Evolutionary conservation across 495 filamentous ascomycete species (phyloP), one percentile per base, ranked within the genome.

Genomic region (Neurospora sublineolata): DNA sequence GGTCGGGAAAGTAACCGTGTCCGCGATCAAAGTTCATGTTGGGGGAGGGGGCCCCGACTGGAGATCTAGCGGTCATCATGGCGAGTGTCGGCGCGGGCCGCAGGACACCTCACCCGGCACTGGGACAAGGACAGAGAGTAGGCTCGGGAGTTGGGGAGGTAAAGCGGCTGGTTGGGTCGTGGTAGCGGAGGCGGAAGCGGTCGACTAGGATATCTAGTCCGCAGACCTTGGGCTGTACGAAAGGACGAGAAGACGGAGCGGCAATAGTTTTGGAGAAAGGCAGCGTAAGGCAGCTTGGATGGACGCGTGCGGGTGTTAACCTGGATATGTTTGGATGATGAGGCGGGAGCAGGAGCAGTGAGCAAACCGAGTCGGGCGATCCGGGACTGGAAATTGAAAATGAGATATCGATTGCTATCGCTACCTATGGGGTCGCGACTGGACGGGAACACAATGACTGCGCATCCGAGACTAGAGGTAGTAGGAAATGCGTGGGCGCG

Each of bases 1-100:
- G 77, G 23, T 76, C 77, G 33, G 74, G 69, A 20, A 75, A 77
- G 44, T 77, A 75, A 67, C 60, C 71, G 33, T 74, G 37, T 18
- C 70, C 76, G 44, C 73, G 73, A 18, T 73, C 75, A 40, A 68
- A 68, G 52, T 67, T 70, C 46, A 70, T 10, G 2, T 75, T 72
- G 16, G 72, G 69, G 46, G 76, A 73, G 16, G 75, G 18, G 23
- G 52, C 52, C 30, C 27, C 52, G 27, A 64, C 52, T 64, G 52
- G 14, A 64, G 52, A 64, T 33, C 52, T 64, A 36, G 52, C 30
- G 27, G 52, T 33, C 52, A 64, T 33, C 52, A 64, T 64, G 52
- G 27, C 27, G 27, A 36, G 27, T 64, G 12, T 64, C 52, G 27
- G 52, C 52, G 27, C 52, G 52, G 23, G 27, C 52, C 52, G 27